Base-by-base conservation (phyloP, 257 asterid genomes). In the Cynanchum wilfordii region DNA sequence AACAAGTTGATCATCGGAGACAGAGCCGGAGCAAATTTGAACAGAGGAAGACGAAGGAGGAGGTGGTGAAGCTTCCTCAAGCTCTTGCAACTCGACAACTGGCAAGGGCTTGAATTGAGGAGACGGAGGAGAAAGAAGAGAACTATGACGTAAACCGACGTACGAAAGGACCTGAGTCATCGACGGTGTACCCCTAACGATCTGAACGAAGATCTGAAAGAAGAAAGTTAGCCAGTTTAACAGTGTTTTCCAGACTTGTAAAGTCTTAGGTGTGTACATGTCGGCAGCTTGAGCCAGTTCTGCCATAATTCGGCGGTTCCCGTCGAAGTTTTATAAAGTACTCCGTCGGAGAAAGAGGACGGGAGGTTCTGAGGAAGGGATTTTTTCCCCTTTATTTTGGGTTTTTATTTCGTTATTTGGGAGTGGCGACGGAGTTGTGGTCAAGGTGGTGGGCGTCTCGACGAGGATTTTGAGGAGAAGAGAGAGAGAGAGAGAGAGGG, bases 121-220 rank as follows among this genome's bases (percentile, higher is more conserved):
- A 16, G 83, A 58, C 66, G 85, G 76, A 57, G 96, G 76, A 3
- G 93, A 80, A 33, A 82, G 82, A 16, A 82, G 80, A 49, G 87
- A 82, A 27, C 81, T 80, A 10, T 81, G 88, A 13, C 92, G 91
- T 40, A 84, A 54, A 71, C 96, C 96, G 57, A 88, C 86, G 63
- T 55, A 88, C 5, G 91, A 87, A 44, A 93, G 87, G 45, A 88
- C 83, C 84, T 85, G 96, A 70, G 84, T 80, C 25, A 92, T 70
- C 75, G 98, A 88, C 77, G 96, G 98, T 68, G 96, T 82, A 40
- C 96, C 91, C 57, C 94, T 84, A 67, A 92, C 81, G 94, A 95
- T 90, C 98, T 92, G 96, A 73, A 88, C 79, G 78, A 92, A 95
- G 93, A 95, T 89, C 94, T 86, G 96, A 77, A 89, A 90, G 85